Evolutionary conservation across 352 stramenopile genomes (phyloP), one percentile per base, ranked within the genome.

Genomic region (Phytopythium mirpurense): DNA sequence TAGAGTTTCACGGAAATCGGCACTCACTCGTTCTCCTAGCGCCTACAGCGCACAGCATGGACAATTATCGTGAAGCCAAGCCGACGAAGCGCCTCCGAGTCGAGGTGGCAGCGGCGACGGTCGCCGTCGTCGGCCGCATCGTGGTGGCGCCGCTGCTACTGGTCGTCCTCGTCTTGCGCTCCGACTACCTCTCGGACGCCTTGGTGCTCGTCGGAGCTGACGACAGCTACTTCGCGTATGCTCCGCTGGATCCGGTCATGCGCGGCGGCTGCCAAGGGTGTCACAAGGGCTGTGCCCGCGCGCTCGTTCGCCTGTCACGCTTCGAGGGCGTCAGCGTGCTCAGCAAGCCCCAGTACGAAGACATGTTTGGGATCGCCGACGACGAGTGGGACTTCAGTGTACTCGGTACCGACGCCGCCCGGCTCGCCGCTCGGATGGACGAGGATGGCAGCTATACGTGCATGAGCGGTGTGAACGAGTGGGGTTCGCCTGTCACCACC

Each of bases 191-290:
- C 32, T 34, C 62, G 2, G 23, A 48, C 37, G 62, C 53, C 50
- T 63, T 51, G 15, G 59, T 70, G 50, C 59, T 70, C 54, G 61
- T 70, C 21, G 59, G 59, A 34, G 57, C 64, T 7, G 57, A 67
- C 32, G 29, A 70, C 63, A 67, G 59, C 63, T 70, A 70, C 54
- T 70, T 70, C 19, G 59, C 59, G 16, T 70, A 66, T 40, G 63
- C 57, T 36, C 57, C 65, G 19, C 54, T 68, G 41, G 62, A 68
- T 29, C 53, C 57, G 12, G 62, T 68, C 48, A 65, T 65, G 62
- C 47, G 48, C 2, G 62, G 57, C 36, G 62, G 57, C 1, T 68
- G 62, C 12, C 57, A 42, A 4, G 47, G 47, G 0, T 68, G 61
- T 42, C 51, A 62, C 51, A 54, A 43, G 0, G 45, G 41, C n/a